Evolutionary conservation across 352 stramenopile species (phyloP), one percentile per base, ranked within the genome.

Genomic region (Thraustochytrium striatum): DNA sequence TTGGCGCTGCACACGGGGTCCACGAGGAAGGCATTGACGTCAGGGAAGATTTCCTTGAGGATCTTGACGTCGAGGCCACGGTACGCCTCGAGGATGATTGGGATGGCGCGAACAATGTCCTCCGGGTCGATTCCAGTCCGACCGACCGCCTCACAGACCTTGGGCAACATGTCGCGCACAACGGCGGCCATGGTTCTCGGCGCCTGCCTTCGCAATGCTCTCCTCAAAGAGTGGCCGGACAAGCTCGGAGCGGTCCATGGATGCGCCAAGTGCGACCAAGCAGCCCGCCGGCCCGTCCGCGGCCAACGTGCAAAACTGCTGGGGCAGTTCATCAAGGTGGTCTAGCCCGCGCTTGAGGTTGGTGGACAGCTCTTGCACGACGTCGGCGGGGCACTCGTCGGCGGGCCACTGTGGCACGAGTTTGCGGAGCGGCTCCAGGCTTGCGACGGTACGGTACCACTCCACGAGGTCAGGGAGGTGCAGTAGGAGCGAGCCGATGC

Each of bases 391-490:
- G 43, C 69, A 79, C 0, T 11, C 25, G 0, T 55, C 36, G 21
- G 25, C 41, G 21, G 69, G 69, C 69, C 69, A 79, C 30, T 11
- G 35, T 5, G 69, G 69, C 16, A 73, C 39, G 25, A 57, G 72
- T 5, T 19, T 5, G 8, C 2, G 8, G 35, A 79, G 43, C 9
- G 55, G 32, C 8, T 1, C 28, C 13, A 79, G 44, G 7, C 35
- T n/a, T 35, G 35, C 38, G 13, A 73, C n/a, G 7, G 8, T 16
- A 32, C 11, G n/a, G 53, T 79, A 79, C 69, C 69, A 79, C 39
- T 79, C 47, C 7, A 79, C 69, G 53, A 79, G 30, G 25, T 16
- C 69, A 5, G 69, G 69, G 30, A 79, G 44, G 11, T 55, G 52
- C 5, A 3, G 35, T 19, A 79, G 21, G 16, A 79, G 2, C 0